These are phyloP conservation scores for Daldinia caldariorum DNA, from an alignment of 495 filamentous ascomycete species.

Conservation along the genomic window DNA sequence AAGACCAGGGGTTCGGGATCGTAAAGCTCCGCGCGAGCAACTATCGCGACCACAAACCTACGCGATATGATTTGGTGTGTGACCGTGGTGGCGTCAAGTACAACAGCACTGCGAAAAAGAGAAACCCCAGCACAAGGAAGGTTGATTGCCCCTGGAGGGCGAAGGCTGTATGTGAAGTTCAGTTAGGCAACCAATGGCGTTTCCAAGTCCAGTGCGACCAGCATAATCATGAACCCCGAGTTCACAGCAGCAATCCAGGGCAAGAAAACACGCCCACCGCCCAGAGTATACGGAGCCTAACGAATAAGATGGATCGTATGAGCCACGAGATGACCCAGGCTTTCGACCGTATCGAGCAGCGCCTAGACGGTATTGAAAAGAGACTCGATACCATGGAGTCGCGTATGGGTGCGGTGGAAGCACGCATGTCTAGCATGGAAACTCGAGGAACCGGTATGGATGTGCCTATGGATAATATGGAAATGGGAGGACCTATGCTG, in stretches of 20 bases:
- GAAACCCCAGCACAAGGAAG: constrained; percentile 63
- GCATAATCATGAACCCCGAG: constrained; percentile 61
- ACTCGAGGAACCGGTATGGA: constrained; percentile 53
- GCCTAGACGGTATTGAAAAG: constrained; percentile 56
- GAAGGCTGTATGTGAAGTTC: constrained; percentile 63
- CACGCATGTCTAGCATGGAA: constrained; percentile 54
- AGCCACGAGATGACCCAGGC: constrained; percentile 54
- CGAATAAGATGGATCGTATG: constrained; percentile 61
- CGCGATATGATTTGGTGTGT: constrained; percentile 62
- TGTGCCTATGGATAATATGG: constrained; percentile 60
- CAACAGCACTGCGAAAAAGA: constrained; percentile 63
- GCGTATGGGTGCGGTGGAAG: constrained; percentile 54
- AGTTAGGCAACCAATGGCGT: constrained; percentile 61
- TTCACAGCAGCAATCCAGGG: constrained; percentile 53
- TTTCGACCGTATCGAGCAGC: constrained; percentile 45
- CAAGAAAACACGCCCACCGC: constrained; percentile 58
- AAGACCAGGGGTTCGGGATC: constrained; percentile 61
- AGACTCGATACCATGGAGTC: constrained; percentile 55
- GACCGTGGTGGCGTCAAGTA: constrained; percentile 64
- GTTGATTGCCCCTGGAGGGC: constrained; percentile 63
- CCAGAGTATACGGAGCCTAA: constrained; percentile 56
- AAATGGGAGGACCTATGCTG: constrained; percentile 46
- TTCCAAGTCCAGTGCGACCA: constrained; percentile 58
- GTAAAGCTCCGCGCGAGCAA: constrained; percentile 63
- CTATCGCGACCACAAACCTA: constrained; percentile 61